Conservation (phyloP, 106 monocot species). For the Dioscorea dumetorum region DNA sequence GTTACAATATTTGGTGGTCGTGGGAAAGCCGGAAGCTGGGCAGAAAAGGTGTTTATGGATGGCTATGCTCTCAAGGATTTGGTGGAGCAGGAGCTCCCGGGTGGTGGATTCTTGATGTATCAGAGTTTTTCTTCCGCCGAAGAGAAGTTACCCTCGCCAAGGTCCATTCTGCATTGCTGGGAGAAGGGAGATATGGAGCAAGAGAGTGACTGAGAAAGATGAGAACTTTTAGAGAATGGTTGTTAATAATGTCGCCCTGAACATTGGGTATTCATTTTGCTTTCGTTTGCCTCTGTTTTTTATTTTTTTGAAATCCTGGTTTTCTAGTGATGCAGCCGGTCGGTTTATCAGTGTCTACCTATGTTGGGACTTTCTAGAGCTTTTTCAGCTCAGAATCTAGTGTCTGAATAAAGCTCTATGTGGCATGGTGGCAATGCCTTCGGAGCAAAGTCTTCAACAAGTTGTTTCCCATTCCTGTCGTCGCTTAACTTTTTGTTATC, state of each 20-base stretch:
- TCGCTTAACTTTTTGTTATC: no score
- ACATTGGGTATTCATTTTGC: neutral
- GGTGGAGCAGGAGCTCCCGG: conserved; percentile 30
- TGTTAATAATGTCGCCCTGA: neutral
- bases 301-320: neutral
- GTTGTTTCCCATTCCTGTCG: no score
- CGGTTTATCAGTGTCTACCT: conserved; percentile 8
- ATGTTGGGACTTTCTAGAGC: neutral
- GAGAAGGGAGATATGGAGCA: conserved; percentile 11
- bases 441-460: no score
- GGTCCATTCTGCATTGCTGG: conserved; percentile 44
- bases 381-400: no score
- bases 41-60: conserved; percentile 9
- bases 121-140: conserved; percentile 24
- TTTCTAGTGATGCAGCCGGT: conserved; percentile 26
- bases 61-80: conserved; percentile 15
- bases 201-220: conserved; percentile 5
- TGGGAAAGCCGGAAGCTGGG: conserved; percentile 23
- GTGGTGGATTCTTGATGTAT: conserved; percentile 29
- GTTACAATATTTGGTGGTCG: conserved; percentile 36
- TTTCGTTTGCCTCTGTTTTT: neutral
- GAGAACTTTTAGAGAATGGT: neutral
- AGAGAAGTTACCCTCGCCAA: conserved; percentile 18
- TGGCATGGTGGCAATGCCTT: no score
- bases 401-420: no score